Base-by-base conservation (phyloP, 768 basidiomycete genomes). In the Naematelia encephala region DNA sequence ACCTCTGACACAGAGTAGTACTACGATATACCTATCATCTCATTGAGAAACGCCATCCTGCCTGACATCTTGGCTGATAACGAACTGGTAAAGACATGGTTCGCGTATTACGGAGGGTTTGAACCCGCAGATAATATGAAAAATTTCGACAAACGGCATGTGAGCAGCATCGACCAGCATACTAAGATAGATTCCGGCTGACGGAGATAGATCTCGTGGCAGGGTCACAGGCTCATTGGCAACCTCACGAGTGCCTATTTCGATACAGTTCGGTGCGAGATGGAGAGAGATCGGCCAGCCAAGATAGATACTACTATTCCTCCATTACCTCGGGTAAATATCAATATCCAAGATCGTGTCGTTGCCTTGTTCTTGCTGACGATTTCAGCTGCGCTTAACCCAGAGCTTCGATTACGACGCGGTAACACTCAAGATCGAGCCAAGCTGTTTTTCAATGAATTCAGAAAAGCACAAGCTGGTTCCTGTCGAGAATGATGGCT, bases 1-100 rank as follows among this genome's bases (percentile, higher is more conserved):
- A 39, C 34, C n/a, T n/a, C n/a, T n/a, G 34, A 16, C 34, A 39
- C 34, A 8, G 8, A n/a, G 8, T 39, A 39, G 44, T 78, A 62
- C 57, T 78, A 78, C 61, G 76, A 76, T 46, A 59, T 73, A 13
- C 73, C 74, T 3, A 68, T 66, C 14, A 30, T 76, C 12, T 69
- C 69, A 16, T 28, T 76, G 28, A 67, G 76, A 22, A 74, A 74
- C 54, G 58, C 64, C 2, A 44, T 73, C n/a, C 54, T 76, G 14
- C 74, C 66, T 12, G 49, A 73, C 1, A 56, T 66, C 11, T 47
- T 76, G 51, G 55, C 60, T 12, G 63, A 73, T 44, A 43, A 52
- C 13, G 55, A 59, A 1, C 16, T 56, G 44, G 60, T 69, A 1
- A 51, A 56, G 30, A 56, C 64, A 4, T 48, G 63, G 49, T 72